Evolutionary conservation across 2,329 filamentous ascomycete genomes (phyloP), one percentile per base, ranked within the genome.

Genomic region (Grosmannia serpens): DNA sequence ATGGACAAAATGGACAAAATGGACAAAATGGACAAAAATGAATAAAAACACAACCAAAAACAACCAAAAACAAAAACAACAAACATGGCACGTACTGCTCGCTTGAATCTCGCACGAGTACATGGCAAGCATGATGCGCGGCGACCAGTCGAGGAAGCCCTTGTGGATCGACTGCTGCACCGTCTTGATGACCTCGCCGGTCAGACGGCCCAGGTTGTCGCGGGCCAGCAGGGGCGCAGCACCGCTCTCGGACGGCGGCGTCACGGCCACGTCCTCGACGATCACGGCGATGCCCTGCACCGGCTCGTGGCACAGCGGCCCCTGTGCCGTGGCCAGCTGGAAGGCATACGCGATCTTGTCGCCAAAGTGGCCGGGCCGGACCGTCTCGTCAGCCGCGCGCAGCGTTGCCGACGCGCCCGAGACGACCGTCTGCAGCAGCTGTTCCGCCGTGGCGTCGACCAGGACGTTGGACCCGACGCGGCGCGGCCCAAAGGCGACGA

Each of bases 101-200:
- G 92, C 91, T 79, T 97, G 94, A 67, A 99, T 97, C 70, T 97
- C 94, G 70, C 92, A 96, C 58, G 84, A 90, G 76, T 99, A 99
- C 90, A 97, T 97, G 56, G 94, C 94, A 51, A 99, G 83, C 75
- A 97, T 84, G 64, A 99, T 82, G n/a, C 94, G 85, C 0, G 94
- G 89, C 46, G 87, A 92, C 94, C 94, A 99, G 76, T 97, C 94
- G 22, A 96, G 77, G 77, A 97, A 96, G 26, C 86, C 92, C 63
- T 86, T 78, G 55, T 86, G 83, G 61, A 99, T 90, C n/a, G 86
- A 82, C 52, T 89, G 85, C 64, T 92, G 89, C 22, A 92, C 85
- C 0, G 88, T 87, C 70, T 91, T 91, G 75, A 99, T 96, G 51
- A 95, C 84, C 73, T 97, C 94, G 62, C 94, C 91, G 0, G 91